These are phyloP conservation scores for Casaregolazyma suthepensis DNA, from an alignment of 1,139 yeast genomes.

Conservation along the genomic window DNA sequence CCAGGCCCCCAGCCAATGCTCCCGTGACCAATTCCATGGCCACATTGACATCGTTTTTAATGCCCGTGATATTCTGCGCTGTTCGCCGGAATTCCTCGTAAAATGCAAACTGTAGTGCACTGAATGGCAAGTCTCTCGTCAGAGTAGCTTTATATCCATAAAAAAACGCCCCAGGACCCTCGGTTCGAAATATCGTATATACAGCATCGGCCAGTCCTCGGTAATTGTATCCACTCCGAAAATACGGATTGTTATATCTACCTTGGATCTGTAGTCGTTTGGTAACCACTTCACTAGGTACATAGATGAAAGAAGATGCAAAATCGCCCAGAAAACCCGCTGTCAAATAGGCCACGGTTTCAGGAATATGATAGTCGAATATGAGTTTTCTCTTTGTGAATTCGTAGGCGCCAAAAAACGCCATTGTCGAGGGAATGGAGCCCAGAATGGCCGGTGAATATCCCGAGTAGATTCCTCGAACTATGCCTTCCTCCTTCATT, in stretches of 20 bases:
- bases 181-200: constrained; percentile 52
- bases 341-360: constrained; percentile 68
- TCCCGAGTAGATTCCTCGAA: constrained; percentile 85
- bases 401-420: constrained; percentile 89
- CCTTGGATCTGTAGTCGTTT: constrained; percentile 93
- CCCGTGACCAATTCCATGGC: constrained; percentile 75
- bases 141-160: constrained; percentile 93
- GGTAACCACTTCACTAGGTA: constrained; percentile 95
- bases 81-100: constrained; percentile 63
- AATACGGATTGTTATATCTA: constrained; percentile 68
- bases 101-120: constrained; percentile 93
- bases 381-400: constrained; percentile 66
- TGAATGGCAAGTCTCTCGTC: constrained; percentile 86
- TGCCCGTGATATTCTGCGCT: constrained; percentile 32
- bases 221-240: constrained; percentile 82
- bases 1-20: constrained; percentile 94
- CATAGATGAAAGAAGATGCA: constrained; percentile 85
- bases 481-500: constrained; percentile 72
- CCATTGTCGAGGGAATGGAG: constrained; percentile 80
- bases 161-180: constrained; percentile 71
- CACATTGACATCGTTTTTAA: constrained; percentile 40
- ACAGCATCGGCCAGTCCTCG: constrained; percentile 62
- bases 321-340: constrained; percentile 92
- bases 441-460: constrained; percentile 89
- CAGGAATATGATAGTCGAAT: constrained; percentile 58